phyloP scores from a whole-genome alignment of 2,329 filamentous ascomycete species.

The Biscogniauxia marginata region DNA sequence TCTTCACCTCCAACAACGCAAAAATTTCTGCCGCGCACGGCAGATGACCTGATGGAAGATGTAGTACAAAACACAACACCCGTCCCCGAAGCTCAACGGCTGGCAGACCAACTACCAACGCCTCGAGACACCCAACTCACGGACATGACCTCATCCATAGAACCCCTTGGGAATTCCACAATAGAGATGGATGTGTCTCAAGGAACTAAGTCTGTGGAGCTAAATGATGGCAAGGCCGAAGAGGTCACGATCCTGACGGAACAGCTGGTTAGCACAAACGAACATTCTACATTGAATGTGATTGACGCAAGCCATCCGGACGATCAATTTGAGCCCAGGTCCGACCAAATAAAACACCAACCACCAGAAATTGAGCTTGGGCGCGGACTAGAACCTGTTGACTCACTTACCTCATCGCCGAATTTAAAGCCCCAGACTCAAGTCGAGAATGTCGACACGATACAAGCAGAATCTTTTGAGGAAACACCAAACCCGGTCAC shows the following conservation, averaged over 20 bases:
- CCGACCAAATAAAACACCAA: not conserved
- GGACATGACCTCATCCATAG: not conserved
- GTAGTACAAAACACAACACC: conserved; percentile 8
- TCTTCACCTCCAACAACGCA: conserved; percentile 27
- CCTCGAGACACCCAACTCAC: conserved; percentile 23
- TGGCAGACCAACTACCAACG: conserved; percentile 23
- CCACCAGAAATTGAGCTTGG: not conserved
- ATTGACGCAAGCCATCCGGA: not conserved
- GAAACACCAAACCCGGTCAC: conserved; percentile 1
- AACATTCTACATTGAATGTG: not conserved
- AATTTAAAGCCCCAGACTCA: conserved; percentile 22
- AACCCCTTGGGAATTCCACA: not conserved
- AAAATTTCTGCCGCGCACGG: conserved; percentile 16
- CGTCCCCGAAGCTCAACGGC: conserved; percentile 4
- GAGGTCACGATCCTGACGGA: not conserved
- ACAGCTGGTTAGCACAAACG: not conserved
- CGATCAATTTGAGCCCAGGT: not conserved
- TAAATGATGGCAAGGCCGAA: not conserved
- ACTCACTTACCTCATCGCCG: conserved; percentile 11
- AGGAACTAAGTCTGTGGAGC: conserved; percentile 2
- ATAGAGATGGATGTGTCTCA: conserved; percentile 17
- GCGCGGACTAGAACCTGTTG: not conserved
- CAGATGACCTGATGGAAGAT: conserved; percentile 5
- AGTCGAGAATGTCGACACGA: conserved; percentile 12
- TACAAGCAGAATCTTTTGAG: conserved; percentile 9